Conservation (phyloP, 139 green algal genomes). For the Chlamydomonas eustigma region DNA sequence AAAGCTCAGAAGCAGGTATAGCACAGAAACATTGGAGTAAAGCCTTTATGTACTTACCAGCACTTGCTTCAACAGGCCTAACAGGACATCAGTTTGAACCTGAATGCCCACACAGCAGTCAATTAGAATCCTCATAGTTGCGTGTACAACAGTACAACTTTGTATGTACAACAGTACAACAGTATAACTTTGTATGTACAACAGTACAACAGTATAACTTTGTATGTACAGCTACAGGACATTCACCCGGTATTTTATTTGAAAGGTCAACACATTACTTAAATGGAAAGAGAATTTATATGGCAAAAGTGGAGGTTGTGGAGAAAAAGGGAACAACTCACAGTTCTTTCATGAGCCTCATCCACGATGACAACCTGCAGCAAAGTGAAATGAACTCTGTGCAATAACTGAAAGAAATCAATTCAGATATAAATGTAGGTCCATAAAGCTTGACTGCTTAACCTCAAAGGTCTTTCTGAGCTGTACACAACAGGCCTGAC, state of each 20-base stretch:
- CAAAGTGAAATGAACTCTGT: background rate
- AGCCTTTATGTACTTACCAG: no score
- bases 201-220: slow-evolving; percentile 44
- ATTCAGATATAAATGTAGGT: no score
- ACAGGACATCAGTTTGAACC: slow-evolving; percentile 89
- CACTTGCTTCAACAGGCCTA: slow-evolving; percentile 81
- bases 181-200: slow-evolving; percentile 64
- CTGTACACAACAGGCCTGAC: background rate
- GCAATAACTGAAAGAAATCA: background rate
- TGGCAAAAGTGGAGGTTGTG: no score
- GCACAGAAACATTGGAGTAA: no score
- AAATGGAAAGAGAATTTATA: no score
- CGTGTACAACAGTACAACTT: slow-evolving; percentile 22
- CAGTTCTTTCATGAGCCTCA: slow-evolving; percentile 94
- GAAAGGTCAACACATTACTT: background rate
- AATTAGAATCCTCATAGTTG: background rate
- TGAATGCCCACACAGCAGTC: slow-evolving; percentile 20
- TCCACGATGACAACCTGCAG: slow-evolving; percentile 82
- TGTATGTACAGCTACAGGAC: slow-evolving; percentile 86
- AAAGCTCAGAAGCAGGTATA: no score
- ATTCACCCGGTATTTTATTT: slow-evolving; percentile 74
- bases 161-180: slow-evolving; percentile 70
- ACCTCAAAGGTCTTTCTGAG: background rate
- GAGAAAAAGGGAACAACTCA: no score
- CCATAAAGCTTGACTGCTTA: no score